Conservation (phyloP, 805 yeast species). For the Sugiyamaella americana region DNA sequence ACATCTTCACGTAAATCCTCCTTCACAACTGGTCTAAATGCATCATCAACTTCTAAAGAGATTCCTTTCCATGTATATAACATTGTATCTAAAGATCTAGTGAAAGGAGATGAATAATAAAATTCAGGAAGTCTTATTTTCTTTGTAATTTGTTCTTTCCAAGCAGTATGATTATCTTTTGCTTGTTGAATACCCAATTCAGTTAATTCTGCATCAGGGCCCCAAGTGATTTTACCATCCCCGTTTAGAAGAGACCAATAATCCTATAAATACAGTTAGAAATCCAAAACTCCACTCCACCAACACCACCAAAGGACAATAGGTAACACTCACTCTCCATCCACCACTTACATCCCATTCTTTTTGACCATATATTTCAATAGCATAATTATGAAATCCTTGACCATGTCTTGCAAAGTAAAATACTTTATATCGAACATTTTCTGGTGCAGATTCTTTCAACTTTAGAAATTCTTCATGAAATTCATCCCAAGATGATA, state of each 20-base stretch:
- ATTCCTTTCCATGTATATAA: slow-evolving; percentile 40
- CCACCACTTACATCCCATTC: slow-evolving; percentile 35
- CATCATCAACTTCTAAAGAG: slow-evolving; percentile 35
- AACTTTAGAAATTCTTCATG: slow-evolving; percentile 30
- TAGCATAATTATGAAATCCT: slow-evolving; percentile 47
- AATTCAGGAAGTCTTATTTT: slow-evolving; percentile 35
- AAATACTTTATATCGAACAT: slow-evolving; percentile 38
- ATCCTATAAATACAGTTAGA: too few relatives aligned
- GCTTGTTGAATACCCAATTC: slow-evolving; percentile 43
- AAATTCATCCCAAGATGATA: slow-evolving; percentile 34
- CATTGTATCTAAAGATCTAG: slow-evolving; percentile 46
- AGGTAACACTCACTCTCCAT: slow-evolving; percentile 8
- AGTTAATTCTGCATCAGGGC: slow-evolving; percentile 46
- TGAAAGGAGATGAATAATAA: slow-evolving; percentile 45
- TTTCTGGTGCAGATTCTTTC: slow-evolving; percentile 25
- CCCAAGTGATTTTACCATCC: slow-evolving; percentile 31
- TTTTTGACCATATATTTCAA: slow-evolving; percentile 39
- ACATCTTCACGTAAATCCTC: slow-evolving; percentile 40
- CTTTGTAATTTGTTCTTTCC: slow-evolving; percentile 34
- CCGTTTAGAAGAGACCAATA: slow-evolving; percentile 14
- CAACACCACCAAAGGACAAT: too few relatives aligned
- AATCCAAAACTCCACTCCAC: too few relatives aligned
- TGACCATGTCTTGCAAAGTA: slow-evolving; percentile 49
- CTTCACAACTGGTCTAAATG: slow-evolving; percentile 18
- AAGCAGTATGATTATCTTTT: slow-evolving; percentile 36